A percentile compares a stretch with the other conserved stretches of the same genome.
phyloP scores from a whole-genome alignment of 495 filamentous ascomycete genomes.

The Daldinia decipiens region DNA sequence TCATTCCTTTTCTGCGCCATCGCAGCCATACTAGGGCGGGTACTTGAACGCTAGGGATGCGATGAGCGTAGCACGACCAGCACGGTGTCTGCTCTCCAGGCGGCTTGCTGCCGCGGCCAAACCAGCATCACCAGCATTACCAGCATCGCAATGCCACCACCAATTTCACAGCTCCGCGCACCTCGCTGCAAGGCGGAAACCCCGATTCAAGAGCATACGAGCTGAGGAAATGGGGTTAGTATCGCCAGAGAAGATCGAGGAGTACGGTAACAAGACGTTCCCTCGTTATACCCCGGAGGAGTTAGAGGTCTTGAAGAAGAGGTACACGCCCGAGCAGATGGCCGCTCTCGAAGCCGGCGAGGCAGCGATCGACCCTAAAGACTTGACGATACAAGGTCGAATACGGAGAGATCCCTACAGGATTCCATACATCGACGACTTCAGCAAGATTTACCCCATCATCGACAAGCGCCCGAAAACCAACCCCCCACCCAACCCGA shows the following conservation, averaged over 20 bases:
- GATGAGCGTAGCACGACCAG: conserved; percentile 50
- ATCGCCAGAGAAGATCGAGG: conserved; percentile 51
- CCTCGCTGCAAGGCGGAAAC: conserved; percentile 51
- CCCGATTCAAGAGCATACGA: conserved; percentile 57
- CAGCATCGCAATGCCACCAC: conserved; percentile 47
- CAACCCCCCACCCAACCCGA: conserved; percentile 60
- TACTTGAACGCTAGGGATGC: conserved; percentile 37
- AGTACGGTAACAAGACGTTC: conserved; percentile 61
- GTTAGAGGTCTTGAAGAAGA: conserved; percentile 66
- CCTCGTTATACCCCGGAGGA: conserved; percentile 75
- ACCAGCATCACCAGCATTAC: conserved; percentile 30
- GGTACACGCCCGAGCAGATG: conserved; percentile 84
- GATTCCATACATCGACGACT: conserved; percentile 86
- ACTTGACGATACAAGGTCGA: conserved; percentile 77
- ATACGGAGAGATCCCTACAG: conserved; percentile 75
- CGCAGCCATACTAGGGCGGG: conserved; percentile 32
- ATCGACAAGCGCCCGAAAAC: conserved; percentile 67
- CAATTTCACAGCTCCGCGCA: conserved; percentile 59
- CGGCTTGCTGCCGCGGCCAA: conserved; percentile 43
- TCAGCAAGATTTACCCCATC: conserved; percentile 76
- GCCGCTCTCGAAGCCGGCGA: conserved; percentile 89
- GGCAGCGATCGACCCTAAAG: conserved; percentile 77
- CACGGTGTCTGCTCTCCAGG: conserved; percentile 48
- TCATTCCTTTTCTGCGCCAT: conserved; percentile 16
- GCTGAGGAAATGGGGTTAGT: conserved; percentile 57